These are phyloP conservation scores for Boletus bicolor DNA, from an alignment of 768 basidiomycete species.

Conservation along the genomic window DNA sequence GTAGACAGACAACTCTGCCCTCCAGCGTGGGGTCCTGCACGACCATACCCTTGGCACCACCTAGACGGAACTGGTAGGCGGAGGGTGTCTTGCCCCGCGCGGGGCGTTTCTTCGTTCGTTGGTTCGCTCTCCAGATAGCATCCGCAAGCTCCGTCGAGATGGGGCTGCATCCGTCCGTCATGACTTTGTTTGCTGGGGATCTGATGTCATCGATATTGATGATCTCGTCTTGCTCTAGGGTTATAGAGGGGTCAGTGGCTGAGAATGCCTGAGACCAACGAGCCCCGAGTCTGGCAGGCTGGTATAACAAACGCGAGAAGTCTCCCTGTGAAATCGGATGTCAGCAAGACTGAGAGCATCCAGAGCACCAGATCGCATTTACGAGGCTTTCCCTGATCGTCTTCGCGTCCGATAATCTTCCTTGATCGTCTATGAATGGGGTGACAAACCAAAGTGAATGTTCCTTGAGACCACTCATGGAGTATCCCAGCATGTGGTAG, in stretches of 20 bases:
- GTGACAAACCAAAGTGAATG: slow-evolving; percentile 50
- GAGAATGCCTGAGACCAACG: slow-evolving; percentile 55
- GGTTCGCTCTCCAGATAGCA: slow-evolving; percentile 37
- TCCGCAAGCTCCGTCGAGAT: slow-evolving; percentile 39
- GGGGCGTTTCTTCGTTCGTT: slow-evolving; percentile 23
- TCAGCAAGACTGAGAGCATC: not conserved
- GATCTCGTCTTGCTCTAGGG: slow-evolving; percentile 37
- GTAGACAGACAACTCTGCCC: slow-evolving; percentile 37
- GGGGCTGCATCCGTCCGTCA: slow-evolving; percentile 53
- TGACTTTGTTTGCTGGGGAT: slow-evolving; percentile 30
- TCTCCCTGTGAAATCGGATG: slow-evolving; percentile 32
- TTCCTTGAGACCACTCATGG: slow-evolving; percentile 49
- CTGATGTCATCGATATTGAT: slow-evolving; percentile 27
- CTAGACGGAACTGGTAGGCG: slow-evolving; percentile 43
- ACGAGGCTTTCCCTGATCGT: slow-evolving; percentile 37
- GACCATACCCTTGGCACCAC: slow-evolving; percentile 49
- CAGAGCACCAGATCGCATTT: slow-evolving; percentile 1
- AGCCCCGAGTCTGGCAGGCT: slow-evolving; percentile 50
- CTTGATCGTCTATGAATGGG: slow-evolving; percentile 35
- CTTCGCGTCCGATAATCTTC: slow-evolving; percentile 20
- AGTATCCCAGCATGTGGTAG: slow-evolving; percentile 50
- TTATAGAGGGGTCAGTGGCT: slow-evolving; percentile 45
- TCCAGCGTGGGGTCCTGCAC: slow-evolving; percentile 38
- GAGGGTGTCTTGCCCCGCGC: slow-evolving; percentile 32
- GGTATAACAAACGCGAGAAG: slow-evolving; percentile 34